Conservation (phyloP, 2,329 filamentous ascomycete species). For the Lecanicillium sp. region DNA sequence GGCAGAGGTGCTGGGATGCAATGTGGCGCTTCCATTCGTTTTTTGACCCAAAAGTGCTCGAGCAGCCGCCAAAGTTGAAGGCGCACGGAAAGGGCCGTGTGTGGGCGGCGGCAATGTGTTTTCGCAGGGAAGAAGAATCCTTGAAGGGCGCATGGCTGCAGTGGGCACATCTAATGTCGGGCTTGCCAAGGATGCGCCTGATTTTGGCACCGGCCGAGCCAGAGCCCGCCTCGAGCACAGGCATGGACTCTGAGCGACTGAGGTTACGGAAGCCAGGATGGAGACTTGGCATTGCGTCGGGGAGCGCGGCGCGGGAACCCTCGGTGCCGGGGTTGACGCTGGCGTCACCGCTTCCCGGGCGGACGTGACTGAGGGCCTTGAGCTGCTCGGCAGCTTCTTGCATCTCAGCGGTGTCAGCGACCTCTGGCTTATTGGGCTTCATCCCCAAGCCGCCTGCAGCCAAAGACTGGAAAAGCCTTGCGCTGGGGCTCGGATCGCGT, state of each 20-base stretch:
- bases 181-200: constrained; percentile 47
- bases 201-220: constrained; percentile 37
- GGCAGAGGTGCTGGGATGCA: constrained; percentile 76
- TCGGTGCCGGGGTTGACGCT: constrained; percentile 6
- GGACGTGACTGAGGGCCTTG: constrained; percentile 58
- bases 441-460: constrained; percentile 15
- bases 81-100: constrained; percentile 77
- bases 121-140: constrained; percentile 58
- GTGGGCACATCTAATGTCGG: constrained; percentile 55
- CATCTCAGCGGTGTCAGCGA: constrained; percentile 60
- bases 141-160: constrained; percentile 62
- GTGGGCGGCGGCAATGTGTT: constrained; percentile 62
- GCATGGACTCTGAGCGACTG: constrained; percentile 14
- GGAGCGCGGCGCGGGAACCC: constrained; percentile 12
- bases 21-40: constrained; percentile 99
- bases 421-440: constrained; percentile 31
- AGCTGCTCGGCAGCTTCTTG: constrained; percentile 62
- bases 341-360: constrained; percentile 45
- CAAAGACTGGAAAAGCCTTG: constrained; percentile 6
- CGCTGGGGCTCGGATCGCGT: constrained; percentile 23
- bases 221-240: constrained; percentile 19
- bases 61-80: constrained; percentile 78
- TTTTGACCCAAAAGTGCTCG: constrained; percentile 80
- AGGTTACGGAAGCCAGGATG: constrained; percentile 5
- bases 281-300: constrained; percentile 9